phyloP scores from a whole-genome alignment of 139 green algal genomes.

The Axilococcus clingmanii region DNA sequence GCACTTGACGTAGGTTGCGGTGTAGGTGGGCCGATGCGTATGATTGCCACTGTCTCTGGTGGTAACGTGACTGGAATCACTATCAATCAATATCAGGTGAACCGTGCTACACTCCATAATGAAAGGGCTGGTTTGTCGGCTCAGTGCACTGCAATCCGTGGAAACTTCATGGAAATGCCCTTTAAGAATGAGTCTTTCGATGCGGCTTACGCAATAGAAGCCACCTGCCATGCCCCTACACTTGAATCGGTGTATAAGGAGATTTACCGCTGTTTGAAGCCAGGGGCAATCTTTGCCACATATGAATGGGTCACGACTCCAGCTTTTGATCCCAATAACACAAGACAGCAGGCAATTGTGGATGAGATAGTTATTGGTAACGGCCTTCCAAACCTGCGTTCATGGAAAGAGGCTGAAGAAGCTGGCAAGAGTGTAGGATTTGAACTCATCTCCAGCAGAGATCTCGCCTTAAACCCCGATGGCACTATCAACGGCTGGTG shows the following conservation, averaged over 20 bases:
- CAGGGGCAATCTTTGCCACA: slow-evolving; percentile 71
- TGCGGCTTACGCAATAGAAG: slow-evolving; percentile 90
- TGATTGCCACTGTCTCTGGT: slow-evolving; percentile 57
- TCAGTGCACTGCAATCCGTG: slow-evolving; percentile 73
- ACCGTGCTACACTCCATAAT: slow-evolving; percentile 69
- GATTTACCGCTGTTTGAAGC: slow-evolving; percentile 90
- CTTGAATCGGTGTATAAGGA: slow-evolving; percentile 81
- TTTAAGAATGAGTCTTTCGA: slow-evolving; percentile 83
- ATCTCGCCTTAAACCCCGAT: slow-evolving; percentile 39
- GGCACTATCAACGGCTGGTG: slow-evolving; percentile 9
- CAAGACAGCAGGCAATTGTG: slow-evolving; percentile 78
- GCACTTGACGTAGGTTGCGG: slow-evolving; percentile 90
- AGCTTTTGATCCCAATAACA: slow-evolving; percentile 73
- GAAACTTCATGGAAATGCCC: slow-evolving; percentile 92
- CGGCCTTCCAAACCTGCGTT: slow-evolving; percentile 89
- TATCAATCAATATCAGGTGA: slow-evolving; percentile 97
- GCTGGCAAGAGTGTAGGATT: slow-evolving; percentile 76
- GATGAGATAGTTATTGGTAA: slow-evolving; percentile 98
- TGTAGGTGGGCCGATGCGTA: slow-evolving; percentile 95
- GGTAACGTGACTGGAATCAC: slow-evolving; percentile 91
- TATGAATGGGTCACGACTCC: slow-evolving; percentile 97
- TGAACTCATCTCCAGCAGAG: slow-evolving; percentile 43
- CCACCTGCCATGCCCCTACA: slow-evolving; percentile 88
- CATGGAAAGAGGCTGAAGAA: slow-evolving; percentile 68
- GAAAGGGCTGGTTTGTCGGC: slow-evolving; percentile 55